These are phyloP conservation scores for Penicillium sp. DNA, from an alignment of 2,329 filamentous ascomycete genomes.

Conservation along the genomic window DNA sequence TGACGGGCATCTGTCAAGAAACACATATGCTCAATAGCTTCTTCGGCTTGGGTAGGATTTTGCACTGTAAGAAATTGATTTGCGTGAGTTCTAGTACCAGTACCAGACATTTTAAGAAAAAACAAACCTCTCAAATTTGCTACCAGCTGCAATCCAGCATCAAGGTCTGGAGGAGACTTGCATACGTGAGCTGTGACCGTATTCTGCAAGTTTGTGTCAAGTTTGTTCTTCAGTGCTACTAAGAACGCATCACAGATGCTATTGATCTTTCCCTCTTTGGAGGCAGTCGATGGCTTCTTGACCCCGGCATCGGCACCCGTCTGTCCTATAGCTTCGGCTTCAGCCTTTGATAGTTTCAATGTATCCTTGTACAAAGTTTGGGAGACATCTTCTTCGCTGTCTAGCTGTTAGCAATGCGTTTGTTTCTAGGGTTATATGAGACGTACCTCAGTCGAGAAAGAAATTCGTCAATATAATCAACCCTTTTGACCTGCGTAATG, in stretches of 20 bases:
- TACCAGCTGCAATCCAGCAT: conserved; percentile 76
- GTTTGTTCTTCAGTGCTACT: conserved; percentile 58
- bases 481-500: conserved; percentile 76
- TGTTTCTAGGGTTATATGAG: not conserved
- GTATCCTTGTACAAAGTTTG: conserved; percentile 93
- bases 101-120: not conserved
- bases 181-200: conserved; percentile 92
- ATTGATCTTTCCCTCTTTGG: conserved; percentile 67
- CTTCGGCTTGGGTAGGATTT: conserved; percentile 70
- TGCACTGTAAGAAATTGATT: conserved; percentile 40
- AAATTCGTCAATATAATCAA: conserved; percentile 84
- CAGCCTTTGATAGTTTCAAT: conserved; percentile 45
- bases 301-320: conserved; percentile 19
- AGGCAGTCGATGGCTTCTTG: conserved; percentile 11
- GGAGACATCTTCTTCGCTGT: conserved; percentile 80
- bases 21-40: conserved; percentile 92
- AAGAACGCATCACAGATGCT: conserved; percentile 82
- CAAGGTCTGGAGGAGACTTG: conserved; percentile 85
- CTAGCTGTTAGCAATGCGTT: conserved; percentile 22
- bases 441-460: conserved; percentile 74
- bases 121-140: conserved; percentile 58
- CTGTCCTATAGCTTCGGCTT: conserved; percentile 23
- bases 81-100: conserved; percentile 16
- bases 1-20: conserved; percentile 92
- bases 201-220: conserved; percentile 72